Conservation (phyloP, 2,329 filamentous ascomycete genomes). For the Neocatenulostroma microsporum region DNA sequence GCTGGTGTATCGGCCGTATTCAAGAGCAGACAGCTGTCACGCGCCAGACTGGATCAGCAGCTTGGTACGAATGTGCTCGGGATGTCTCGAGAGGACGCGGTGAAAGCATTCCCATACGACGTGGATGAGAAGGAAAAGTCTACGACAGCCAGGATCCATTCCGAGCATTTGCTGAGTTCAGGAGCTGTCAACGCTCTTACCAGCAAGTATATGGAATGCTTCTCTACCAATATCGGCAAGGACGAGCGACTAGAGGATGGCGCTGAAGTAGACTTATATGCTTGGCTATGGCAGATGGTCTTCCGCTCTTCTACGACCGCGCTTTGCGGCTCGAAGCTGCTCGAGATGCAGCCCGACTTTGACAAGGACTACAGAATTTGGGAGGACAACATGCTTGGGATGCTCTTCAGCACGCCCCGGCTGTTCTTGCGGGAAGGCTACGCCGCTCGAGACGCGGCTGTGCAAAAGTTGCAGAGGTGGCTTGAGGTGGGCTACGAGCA, state of each 20-base stretch:
- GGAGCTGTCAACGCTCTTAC: constrained; percentile 12
- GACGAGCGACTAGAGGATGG: constrained; percentile 10
- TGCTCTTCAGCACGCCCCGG: constrained; percentile 17
- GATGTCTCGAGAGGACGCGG: constrained; percentile 11
- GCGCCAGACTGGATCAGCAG: constrained; percentile 14
- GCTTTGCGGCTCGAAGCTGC: constrained; percentile 15
- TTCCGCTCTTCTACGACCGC: constrained; percentile 16
- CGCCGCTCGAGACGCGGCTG: constrained; percentile 10
- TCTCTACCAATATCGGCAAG: constrained; percentile 1
- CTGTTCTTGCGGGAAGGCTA: constrained; percentile 12
- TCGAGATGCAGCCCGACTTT: constrained; percentile 16
- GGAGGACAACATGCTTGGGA: constrained; percentile 15
- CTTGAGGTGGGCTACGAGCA: constrained; percentile 8
- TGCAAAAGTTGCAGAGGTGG: constrained; percentile 14
- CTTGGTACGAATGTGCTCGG: constrained; percentile 15
- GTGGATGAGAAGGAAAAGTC: constrained; percentile 7
- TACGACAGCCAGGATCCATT: constrained; percentile 12
- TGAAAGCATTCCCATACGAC: constrained; percentile 13
- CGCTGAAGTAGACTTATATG: constrained; percentile 13
- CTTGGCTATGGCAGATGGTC: constrained; percentile 14
- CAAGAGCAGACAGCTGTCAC: constrained; percentile 10
- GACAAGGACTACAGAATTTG: constrained; percentile 16
- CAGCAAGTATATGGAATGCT: constrained; percentile 11
- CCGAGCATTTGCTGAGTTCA: constrained; percentile 10
- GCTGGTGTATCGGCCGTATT: constrained; percentile 14